phyloP scores from a whole-genome alignment of 352 stramenopile species.

The Hyaloperonospora arabidopsidis region DNA sequence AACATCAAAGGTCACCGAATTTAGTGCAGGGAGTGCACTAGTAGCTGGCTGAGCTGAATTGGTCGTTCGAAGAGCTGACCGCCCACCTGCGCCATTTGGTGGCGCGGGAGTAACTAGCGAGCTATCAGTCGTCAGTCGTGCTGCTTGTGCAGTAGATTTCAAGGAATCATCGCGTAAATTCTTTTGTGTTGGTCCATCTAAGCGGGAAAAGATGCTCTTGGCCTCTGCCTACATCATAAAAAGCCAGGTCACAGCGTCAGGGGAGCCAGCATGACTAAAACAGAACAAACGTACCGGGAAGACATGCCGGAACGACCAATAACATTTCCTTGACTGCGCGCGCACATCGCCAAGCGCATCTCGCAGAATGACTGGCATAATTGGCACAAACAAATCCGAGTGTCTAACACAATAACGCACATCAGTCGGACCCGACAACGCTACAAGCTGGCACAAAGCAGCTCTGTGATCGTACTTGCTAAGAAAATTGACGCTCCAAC shows the following conservation, averaged over 20 bases:
- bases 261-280: background rate
- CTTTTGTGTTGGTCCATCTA: slow-evolving; percentile 65
- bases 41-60: slow-evolving; percentile 12
- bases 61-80: slow-evolving; percentile 9
- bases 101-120: slow-evolving; percentile 7
- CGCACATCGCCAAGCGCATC: slow-evolving; percentile 73
- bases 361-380: slow-evolving; percentile 52
- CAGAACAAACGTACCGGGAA: slow-evolving; percentile 37
- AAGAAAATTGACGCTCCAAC: slow-evolving; percentile 57
- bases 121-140: slow-evolving; percentile 10
- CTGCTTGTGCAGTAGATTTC: slow-evolving; percentile 19
- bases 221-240: slow-evolving; percentile 34
- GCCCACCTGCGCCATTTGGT: slow-evolving; percentile 7
- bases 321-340: slow-evolving; percentile 67
- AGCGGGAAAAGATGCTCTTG: slow-evolving; percentile 38
- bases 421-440: background rate
- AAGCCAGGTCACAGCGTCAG: slow-evolving; percentile 10
- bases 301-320: slow-evolving; percentile 62
- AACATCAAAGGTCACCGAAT: slow-evolving; percentile 16
- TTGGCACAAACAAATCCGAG: slow-evolving; percentile 44
- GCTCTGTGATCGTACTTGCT: slow-evolving; percentile 47
- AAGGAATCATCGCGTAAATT: slow-evolving; percentile 43
- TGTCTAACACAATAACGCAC: slow-evolving; percentile 30
- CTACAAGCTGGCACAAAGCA: slow-evolving; percentile 2
- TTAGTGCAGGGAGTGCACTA: slow-evolving; percentile 7